Evolutionary conservation across 2,329 filamentous ascomycete species (phyloP), one percentile per base, ranked within the genome.

Genomic region (Colletotrichum eleusines): DNA sequence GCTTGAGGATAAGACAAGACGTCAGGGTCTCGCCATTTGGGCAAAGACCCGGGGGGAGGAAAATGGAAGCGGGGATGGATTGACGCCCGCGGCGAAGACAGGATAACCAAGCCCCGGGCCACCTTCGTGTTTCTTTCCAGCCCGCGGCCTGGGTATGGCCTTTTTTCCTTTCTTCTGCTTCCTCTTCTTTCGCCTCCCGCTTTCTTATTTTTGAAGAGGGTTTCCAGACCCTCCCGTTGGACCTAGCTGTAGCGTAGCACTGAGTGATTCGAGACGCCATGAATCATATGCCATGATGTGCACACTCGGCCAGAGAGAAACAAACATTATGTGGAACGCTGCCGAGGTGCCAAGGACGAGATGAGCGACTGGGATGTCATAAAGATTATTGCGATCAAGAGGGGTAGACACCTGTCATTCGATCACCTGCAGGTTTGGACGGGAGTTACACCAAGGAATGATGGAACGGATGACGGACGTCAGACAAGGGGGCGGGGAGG

Each of bases 401-500:
- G 20, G 31, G 46, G 66, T 7, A 63, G 48, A 42, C 50, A 54
- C 28, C 23, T 63, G 48, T 20, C 61, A 63, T 53, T 51, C 51
- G 26, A 40, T 62, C 64, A 5, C 66, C 57, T 58, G 64, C 58
- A 71, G 68, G 68, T 59, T 62, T 71, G 62, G 50, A 62, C 63
- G 57, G 58, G 33, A 57, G 63, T 70, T 42, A 20, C 63, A 66
- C 68, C n/a, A 44, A 42, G 23, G 31, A 51, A 26, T 46, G 50
- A 62, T 46, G 67, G 33, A 35, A 66, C 54, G 51, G 61, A 63
- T 38, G 63, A 44, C 40, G n/a, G 31, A 54, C 28, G 66, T 35
- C 46, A 40, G 46, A 33, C 42, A 31, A 31, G 40, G 28, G 33
- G 38, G 23, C 12, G 53, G 16, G 23, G 2, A 40, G 38, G 26